Evolutionary conservation across 2,329 filamentous ascomycete species (phyloP).

Genomic region (Sclerotinia glacialis): DNA sequence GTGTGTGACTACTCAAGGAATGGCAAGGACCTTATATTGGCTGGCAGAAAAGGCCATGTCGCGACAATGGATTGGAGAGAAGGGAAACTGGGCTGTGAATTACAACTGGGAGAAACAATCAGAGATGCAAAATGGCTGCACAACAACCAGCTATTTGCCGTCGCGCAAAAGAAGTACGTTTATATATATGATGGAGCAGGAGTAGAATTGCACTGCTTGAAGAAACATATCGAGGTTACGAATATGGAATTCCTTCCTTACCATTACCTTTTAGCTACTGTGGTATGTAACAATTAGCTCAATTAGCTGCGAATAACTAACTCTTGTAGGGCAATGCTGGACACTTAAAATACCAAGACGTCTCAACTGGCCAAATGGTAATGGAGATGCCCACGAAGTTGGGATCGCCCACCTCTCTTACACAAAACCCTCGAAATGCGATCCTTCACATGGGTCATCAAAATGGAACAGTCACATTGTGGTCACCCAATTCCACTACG

Average conservation of each 20-base stretch:
- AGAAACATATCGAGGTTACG: conserved; percentile 85
- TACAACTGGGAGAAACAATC: conserved; percentile 88
- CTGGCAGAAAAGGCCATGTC: conserved; percentile 88
- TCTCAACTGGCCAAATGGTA: conserved; percentile 86
- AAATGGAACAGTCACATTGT: conserved; percentile 90
- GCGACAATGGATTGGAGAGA: conserved; percentile 96
- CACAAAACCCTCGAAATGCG: conserved; percentile 89
- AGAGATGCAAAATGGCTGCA: conserved; percentile 89
- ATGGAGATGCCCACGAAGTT: conserved; percentile 81
- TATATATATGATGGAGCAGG: conserved; percentile 95
- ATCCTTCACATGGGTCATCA: conserved; percentile 91
- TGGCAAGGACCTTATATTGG: conserved; percentile 79
- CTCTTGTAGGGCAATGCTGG: conserved; percentile 65
- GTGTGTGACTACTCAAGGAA: conserved; percentile 85
- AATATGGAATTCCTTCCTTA: conserved; percentile 96
- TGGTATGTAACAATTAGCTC: conserved; percentile 52
- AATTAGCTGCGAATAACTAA: conserved; percentile 25
- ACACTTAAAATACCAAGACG: conserved; percentile 90
- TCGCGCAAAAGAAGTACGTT: conserved; percentile 92
- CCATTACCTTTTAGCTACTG: conserved; percentile 87
- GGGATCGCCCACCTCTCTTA: conserved; percentile 77
- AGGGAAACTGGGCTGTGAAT: conserved; percentile 84
- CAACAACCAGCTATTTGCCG: conserved; percentile 91
- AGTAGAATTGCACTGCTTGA: conserved; percentile 87
- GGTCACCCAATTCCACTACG: conserved; percentile 87